Conservation (phyloP, 306 rosid species). For the Sicyos edulis region DNA sequence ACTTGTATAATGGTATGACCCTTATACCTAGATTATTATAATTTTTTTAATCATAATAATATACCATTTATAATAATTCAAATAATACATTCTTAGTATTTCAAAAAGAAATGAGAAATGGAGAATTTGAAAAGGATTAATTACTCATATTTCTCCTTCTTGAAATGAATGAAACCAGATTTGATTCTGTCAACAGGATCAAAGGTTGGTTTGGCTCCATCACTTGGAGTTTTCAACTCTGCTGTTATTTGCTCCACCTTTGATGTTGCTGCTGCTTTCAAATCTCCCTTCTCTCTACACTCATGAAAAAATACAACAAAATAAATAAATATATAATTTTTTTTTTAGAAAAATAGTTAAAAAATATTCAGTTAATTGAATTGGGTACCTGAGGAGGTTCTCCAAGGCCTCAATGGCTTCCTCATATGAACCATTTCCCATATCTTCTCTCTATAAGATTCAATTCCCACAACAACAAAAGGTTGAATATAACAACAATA, state of each 20-base stretch:
- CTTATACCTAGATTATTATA: too few species aligned
- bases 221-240: slow-evolving; percentile 34
- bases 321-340: too few species aligned
- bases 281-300: slow-evolving; percentile 58
- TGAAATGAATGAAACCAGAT: slow-evolving; percentile 68
- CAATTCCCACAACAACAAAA: neutral
- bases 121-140: slow-evolving; percentile 27
- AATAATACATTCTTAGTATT: too few species aligned
- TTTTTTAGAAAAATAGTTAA: too few species aligned
- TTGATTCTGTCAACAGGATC: slow-evolving; percentile 79
- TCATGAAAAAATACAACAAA: neutral
- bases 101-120: neutral
- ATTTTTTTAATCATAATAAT: too few species aligned
- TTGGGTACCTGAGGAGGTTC: slow-evolving; percentile 61
- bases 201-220: slow-evolving; percentile 29
- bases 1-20: too few species aligned
- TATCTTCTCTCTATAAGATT: slow-evolving; percentile 49
- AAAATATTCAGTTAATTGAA: too few species aligned
- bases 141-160: slow-evolving; percentile 93
- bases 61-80: too few species aligned
- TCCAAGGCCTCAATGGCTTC: slow-evolving; percentile 77
- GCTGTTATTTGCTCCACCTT: slow-evolving; percentile 81
- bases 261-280: slow-evolving; percentile 61
- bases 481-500: neutral
- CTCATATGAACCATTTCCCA: slow-evolving; percentile 76